phyloP scores from a whole-genome alignment of 129 eudicot genomes.

The Deinandra increscens region DNA sequence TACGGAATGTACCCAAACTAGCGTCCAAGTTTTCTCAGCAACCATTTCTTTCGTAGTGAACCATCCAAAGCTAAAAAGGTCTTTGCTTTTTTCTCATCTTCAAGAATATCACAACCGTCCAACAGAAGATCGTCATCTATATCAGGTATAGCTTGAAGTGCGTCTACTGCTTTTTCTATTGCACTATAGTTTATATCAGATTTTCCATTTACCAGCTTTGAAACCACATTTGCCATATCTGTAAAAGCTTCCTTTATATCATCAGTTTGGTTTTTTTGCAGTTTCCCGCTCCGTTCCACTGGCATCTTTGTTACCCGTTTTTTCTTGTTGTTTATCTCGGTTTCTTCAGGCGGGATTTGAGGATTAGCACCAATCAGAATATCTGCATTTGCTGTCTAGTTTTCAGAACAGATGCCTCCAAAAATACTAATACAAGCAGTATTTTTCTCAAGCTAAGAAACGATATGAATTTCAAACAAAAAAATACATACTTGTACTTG shows the following conservation, averaged over 20 bases:
- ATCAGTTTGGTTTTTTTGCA: conserved; percentile 34
- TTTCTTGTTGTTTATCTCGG: conserved; percentile 24
- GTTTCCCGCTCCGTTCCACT: conserved; percentile 29
- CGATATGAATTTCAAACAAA: conserved; percentile 1
- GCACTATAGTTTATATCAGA: conserved; percentile 23
- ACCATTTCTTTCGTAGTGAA: conserved; percentile 54
- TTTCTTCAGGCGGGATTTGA: conserved; percentile 22
- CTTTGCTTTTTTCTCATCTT: conserved; percentile 61
- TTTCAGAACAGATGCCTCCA: conserved; percentile 23
- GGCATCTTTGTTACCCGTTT: conserved; percentile 30
- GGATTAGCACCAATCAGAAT: conserved; percentile 8
- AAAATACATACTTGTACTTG: conserved; percentile 29
- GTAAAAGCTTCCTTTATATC: conserved; percentile 38
- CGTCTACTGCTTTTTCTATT: conserved; percentile 50
- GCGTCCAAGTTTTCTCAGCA: conserved; percentile 54
- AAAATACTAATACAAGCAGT: background rate
- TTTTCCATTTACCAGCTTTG: conserved; percentile 35
- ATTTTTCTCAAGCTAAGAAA: background rate
- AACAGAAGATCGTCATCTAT: conserved; percentile 56
- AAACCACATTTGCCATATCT: conserved; percentile 34
- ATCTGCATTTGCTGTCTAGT: conserved; percentile 16
- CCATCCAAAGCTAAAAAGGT: conserved; percentile 58
- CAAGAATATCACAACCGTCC: conserved; percentile 58
- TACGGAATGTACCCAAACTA: conserved; percentile 20
- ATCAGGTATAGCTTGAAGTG: conserved; percentile 59